Conservation (phyloP, 192 early-diverging fungal species). For the Coemansia sp. region DNA sequence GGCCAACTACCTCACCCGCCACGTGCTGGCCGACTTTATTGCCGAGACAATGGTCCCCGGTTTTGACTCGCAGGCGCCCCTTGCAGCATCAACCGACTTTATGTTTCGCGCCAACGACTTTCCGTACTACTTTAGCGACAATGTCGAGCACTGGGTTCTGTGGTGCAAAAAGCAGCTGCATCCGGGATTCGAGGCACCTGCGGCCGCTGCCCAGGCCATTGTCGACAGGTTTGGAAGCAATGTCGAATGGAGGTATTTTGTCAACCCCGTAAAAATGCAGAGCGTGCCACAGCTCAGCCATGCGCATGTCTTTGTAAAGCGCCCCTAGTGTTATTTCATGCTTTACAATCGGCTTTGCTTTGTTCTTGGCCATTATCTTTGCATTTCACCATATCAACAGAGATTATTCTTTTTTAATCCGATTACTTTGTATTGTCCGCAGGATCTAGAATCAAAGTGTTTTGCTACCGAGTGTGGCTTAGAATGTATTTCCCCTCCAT, state of each 20-base stretch:
- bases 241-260: slow-evolving; percentile 44
- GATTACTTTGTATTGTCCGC: too few relatives aligned
- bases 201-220: slow-evolving; percentile 22
- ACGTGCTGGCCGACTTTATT: slow-evolving; percentile 33
- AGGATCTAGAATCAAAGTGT: too few relatives aligned
- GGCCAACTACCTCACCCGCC: slow-evolving; percentile 30
- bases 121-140: slow-evolving; percentile 31
- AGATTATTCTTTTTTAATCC: too few relatives aligned
- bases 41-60: slow-evolving; percentile 6
- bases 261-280: slow-evolving; percentile 43
- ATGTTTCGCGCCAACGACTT: slow-evolving; percentile 40
- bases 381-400: too few relatives aligned
- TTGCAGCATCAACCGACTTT: slow-evolving; percentile 18
- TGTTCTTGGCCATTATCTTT: not conserved
- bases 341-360: not conserved
- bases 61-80: slow-evolving; percentile 11
- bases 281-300: slow-evolving; percentile 53
- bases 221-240: slow-evolving; percentile 10
- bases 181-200: slow-evolving; percentile 29
- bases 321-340: not conserved
- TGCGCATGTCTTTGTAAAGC: slow-evolving; percentile 48
- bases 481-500: too few relatives aligned
- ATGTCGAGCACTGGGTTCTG: slow-evolving; percentile 52
- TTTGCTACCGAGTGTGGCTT: too few relatives aligned
- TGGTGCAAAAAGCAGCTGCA: slow-evolving; percentile 39